phyloP scores from a whole-genome alignment of 495 filamentous ascomycete genomes.

The Pyrenopolyporus hunteri region DNA sequence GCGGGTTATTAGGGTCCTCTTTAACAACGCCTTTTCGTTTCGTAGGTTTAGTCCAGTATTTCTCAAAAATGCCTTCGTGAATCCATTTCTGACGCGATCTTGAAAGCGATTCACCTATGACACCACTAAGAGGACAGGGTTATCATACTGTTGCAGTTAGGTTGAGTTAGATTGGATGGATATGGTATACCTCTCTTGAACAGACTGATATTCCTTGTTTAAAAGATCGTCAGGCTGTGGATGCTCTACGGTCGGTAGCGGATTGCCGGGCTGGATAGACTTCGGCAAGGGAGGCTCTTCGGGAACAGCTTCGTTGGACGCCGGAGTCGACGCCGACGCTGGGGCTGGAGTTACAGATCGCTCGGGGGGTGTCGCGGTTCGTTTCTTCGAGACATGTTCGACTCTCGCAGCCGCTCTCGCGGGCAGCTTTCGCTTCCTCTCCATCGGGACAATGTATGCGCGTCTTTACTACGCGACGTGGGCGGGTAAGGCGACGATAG shows the following conservation, averaged over 20 bases:
- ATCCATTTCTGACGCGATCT: constrained; percentile 90
- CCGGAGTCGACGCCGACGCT: constrained; percentile 40
- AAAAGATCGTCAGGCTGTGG: constrained; percentile 71
- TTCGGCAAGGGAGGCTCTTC: constrained; percentile 67
- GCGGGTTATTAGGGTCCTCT: constrained; percentile 75
- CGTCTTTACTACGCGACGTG: neutral
- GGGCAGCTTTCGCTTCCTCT: constrained; percentile 63
- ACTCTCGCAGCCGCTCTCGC: constrained; percentile 58
- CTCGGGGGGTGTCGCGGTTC: constrained; percentile 50
- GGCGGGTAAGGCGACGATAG: neutral
- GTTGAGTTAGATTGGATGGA: neutral
- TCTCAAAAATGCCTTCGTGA: constrained; percentile 84
- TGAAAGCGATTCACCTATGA: constrained; percentile 80
- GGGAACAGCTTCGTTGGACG: constrained; percentile 37
- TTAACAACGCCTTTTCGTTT: constrained; percentile 77
- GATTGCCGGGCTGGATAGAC: constrained; percentile 59
- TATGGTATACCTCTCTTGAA: constrained; percentile 75
- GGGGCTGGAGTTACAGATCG: constrained; percentile 42
- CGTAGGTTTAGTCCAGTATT: constrained; percentile 90
- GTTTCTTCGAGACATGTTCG: constrained; percentile 58
- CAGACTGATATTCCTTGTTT: constrained; percentile 75
- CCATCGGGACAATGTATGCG: constrained; percentile 43
- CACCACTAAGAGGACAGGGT: constrained; percentile 63
- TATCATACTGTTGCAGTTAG: neutral
- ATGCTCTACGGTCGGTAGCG: constrained; percentile 73